Conservation (phyloP, 139 green algal species). For the Tetratostichococcus sp. region DNA sequence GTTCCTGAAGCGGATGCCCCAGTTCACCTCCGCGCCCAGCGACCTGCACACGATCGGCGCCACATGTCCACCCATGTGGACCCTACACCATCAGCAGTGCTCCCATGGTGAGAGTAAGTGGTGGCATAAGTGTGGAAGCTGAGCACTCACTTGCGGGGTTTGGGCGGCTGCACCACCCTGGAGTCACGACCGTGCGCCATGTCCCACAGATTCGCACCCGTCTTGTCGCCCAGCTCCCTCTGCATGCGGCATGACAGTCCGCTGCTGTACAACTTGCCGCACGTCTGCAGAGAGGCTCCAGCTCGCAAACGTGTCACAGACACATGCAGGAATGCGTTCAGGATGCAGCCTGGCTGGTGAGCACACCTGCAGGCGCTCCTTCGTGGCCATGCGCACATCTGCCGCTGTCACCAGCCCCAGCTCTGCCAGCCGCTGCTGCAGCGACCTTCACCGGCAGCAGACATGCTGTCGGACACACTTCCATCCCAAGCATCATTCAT, state of each 20-base stretch:
- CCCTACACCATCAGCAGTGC: no score
- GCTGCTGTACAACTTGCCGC: no score
- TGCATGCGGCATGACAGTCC: no score
- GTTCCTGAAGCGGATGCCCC: constrained; percentile 76
- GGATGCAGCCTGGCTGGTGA: not conserved
- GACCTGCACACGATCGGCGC: no score
- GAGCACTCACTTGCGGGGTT: constrained; percentile 12
- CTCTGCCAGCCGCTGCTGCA: constrained; percentile 48
- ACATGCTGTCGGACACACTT: no score
- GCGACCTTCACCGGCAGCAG: not conserved
- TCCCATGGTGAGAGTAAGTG: no score
- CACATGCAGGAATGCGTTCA: no score
- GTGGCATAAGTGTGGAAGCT: no score
- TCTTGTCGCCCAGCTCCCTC: constrained; percentile 67
- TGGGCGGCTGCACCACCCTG: constrained; percentile 41
- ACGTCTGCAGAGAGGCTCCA: no score
- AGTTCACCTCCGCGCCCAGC: constrained; percentile 92
- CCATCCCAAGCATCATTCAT: no score
- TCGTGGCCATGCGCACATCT: constrained; percentile 25
- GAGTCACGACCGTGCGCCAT: constrained; percentile 52
- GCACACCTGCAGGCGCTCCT: constrained; percentile 9
- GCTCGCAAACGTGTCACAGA: no score
- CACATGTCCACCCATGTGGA: no score
- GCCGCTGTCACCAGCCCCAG: constrained; percentile 55
- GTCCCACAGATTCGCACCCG: constrained; percentile 60